Evolutionary conservation across 1,284 basidiomycete genomes (phyloP).

Genomic region (Naganishia albida): DNA sequence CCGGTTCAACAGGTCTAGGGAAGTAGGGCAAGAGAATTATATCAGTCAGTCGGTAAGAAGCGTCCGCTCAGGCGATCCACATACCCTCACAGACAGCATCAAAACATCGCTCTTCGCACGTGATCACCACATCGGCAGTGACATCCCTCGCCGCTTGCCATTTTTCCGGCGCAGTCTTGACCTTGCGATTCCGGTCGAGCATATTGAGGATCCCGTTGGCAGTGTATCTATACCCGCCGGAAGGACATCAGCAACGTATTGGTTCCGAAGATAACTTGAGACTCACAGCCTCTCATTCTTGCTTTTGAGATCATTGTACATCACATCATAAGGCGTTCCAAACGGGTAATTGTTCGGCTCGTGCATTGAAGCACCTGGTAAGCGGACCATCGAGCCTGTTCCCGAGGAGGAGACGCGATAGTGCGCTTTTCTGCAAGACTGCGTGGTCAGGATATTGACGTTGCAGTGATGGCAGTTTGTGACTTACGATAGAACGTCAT

Average conservation of each 20-base stretch:
- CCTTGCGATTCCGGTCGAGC: constrained; percentile 91
- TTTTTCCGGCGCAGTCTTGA: constrained; percentile 90
- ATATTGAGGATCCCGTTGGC: constrained; percentile 95
- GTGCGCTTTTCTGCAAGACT: constrained; percentile 67
- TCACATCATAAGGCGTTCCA: constrained; percentile 96
- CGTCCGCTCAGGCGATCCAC: constrained; percentile 39
- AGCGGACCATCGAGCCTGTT: constrained; percentile 92
- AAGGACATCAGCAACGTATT: not conserved
- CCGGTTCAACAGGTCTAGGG: constrained; percentile 78
- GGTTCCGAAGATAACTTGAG: not conserved
- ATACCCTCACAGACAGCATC: constrained; percentile 97
- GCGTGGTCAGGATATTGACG: not conserved
- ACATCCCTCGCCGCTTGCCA: constrained; percentile 86
- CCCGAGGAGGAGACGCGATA: constrained; percentile 91
- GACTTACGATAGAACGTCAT: constrained; percentile 81
- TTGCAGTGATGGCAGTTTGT: not conserved
- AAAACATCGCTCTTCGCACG: constrained; percentile 98
- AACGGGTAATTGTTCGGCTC: constrained; percentile 97
- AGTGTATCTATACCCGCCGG: constrained; percentile 66
- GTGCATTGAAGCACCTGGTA: constrained; percentile 94
- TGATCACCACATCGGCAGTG: constrained; percentile 93
- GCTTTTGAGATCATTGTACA: constrained; percentile 85
- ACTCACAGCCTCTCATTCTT: constrained; percentile 85
- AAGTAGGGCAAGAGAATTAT: constrained; percentile 19
- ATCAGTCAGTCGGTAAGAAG: not conserved